phyloP scores from a whole-genome alignment of 768 basidiomycete genomes.

The Lactarius quietus region DNA sequence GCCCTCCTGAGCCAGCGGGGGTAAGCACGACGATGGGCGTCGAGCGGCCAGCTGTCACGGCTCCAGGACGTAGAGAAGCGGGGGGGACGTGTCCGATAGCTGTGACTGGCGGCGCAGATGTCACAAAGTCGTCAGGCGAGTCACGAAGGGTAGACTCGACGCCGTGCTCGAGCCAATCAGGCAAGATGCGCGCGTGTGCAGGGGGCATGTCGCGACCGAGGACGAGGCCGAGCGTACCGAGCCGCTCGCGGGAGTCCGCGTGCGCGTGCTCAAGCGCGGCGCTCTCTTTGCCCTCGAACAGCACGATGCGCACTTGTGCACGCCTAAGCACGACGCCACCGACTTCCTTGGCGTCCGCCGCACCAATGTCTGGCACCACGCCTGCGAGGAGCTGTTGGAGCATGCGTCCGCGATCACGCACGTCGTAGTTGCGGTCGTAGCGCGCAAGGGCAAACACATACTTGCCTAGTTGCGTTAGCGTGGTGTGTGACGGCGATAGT shows the following conservation, averaged over 20 bases:
- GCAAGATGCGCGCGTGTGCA: constrained; percentile 48
- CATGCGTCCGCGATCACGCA: constrained; percentile 87
- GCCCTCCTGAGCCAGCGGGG: constrained; percentile 39
- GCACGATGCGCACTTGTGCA: constrained; percentile 76
- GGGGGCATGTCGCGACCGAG: constrained; percentile 49
- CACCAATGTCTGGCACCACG: constrained; percentile 32
- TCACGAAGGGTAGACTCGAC: constrained; percentile 77
- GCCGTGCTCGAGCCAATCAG: constrained; percentile 87
- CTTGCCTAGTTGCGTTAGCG: constrained; percentile 51
- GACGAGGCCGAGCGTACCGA: constrained; percentile 68
- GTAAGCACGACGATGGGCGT: constrained; percentile 53
- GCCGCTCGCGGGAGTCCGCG: constrained; percentile 36
- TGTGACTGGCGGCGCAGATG: constrained; percentile 32
- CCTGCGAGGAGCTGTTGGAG: constrained; percentile 65
- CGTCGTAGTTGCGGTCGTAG: constrained; percentile 86
- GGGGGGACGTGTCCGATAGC: constrained; percentile 40
- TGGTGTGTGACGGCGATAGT: constrained; percentile 52
- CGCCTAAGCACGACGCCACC: constrained; percentile 74
- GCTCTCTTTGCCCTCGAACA: constrained; percentile 71
- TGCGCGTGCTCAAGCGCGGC: constrained; percentile 36
- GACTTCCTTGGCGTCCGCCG: constrained; percentile 25
- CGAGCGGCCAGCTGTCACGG: constrained; percentile 32
- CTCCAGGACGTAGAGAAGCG: constrained; percentile 28
- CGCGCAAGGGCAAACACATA: constrained; percentile 83
- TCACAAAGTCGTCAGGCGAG: constrained; percentile 50